These are phyloP conservation scores for Epichloe brachyelytri DNA, from an alignment of 2,329 filamentous ascomycete genomes.

Conservation along the genomic window DNA sequence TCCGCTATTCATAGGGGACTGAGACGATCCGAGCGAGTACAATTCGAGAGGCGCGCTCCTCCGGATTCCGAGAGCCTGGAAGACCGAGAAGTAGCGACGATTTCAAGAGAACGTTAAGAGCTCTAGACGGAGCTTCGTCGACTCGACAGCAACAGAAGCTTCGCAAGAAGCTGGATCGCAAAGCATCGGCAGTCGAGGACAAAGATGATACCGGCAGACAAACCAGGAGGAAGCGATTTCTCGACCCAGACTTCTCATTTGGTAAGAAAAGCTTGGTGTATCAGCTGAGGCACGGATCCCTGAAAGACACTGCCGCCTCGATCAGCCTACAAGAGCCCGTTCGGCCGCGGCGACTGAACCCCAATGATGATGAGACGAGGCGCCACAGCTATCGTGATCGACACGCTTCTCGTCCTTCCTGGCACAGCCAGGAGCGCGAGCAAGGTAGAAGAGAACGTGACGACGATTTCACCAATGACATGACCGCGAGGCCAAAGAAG, in stretches of 20 bases:
- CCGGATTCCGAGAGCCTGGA: slow-evolving; percentile 5
- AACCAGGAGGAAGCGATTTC: slow-evolving; percentile 38
- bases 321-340: slow-evolving; percentile 16
- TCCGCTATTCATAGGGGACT: slow-evolving; percentile 60
- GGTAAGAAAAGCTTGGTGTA: slow-evolving; percentile 46
- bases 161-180: slow-evolving; percentile 38
- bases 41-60: slow-evolving; percentile 11
- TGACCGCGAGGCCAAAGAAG: slow-evolving; percentile 7
- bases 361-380: neutral
- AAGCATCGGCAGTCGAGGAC: slow-evolving; percentile 20
- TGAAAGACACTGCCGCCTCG: slow-evolving; percentile 16
- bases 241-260: slow-evolving; percentile 34
- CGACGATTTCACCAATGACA: neutral
- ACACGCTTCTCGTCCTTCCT: neutral
- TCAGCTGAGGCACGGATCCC: slow-evolving; percentile 33
- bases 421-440: neutral
- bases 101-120: slow-evolving; percentile 12
- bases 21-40: slow-evolving; percentile 31
- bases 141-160: slow-evolving; percentile 28
- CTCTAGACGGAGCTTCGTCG: slow-evolving; percentile 17
- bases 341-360: slow-evolving; percentile 4
- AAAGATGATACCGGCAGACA: slow-evolving; percentile 22
- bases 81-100: slow-evolving; percentile 7
- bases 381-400: neutral
- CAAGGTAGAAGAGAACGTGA: neutral